Evolutionary conservation across 164 flowering plant genomes (phyloP).

Genomic region (Annona squamosa): DNA sequence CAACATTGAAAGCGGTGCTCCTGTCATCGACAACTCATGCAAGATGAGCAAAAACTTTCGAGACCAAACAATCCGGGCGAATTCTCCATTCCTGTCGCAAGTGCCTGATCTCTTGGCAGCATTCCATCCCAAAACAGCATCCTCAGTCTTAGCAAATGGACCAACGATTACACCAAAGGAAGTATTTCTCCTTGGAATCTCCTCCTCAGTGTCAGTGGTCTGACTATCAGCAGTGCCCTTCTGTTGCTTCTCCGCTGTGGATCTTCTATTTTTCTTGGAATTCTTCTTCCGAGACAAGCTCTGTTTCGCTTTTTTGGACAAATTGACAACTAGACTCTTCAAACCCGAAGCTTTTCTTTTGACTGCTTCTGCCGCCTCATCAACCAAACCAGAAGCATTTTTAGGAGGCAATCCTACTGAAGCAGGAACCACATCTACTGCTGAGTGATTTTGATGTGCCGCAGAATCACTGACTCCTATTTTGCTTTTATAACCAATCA

Average conservation of each 20-base stretch:
- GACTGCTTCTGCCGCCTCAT: conserved; percentile 11
- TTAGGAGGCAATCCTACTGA: conserved; percentile 15
- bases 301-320: conserved; percentile 30
- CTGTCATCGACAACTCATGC: conserved; percentile 95
- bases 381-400: conserved; percentile 13
- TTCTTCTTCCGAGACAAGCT: conserved; percentile 23
- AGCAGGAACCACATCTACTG: conserved; percentile 23
- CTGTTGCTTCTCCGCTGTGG: conserved; percentile 26
- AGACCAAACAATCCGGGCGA: conserved; percentile 88
- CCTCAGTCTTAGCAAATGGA: conserved; percentile 77
- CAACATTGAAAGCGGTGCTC: conserved; percentile 97
- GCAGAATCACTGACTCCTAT: conserved; percentile 11
- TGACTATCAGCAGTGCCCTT: conserved; percentile 26
- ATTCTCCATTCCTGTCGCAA: conserved; percentile 79
- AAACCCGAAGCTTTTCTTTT: conserved; percentile 12
- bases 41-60: conserved; percentile 81
- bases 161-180: conserved; percentile 83
- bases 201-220: conserved; percentile 34
- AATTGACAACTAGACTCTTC: conserved; percentile 23
- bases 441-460: conserved; percentile 15
- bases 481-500: conserved; percentile 49
- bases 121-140: conserved; percentile 80
- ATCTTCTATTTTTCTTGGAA: conserved; percentile 39
- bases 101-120: conserved; percentile 84
- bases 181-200: conserved; percentile 57